Conservation (phyloP, 2,329 filamentous ascomycete species). For the Fusarium anguioides region DNA sequence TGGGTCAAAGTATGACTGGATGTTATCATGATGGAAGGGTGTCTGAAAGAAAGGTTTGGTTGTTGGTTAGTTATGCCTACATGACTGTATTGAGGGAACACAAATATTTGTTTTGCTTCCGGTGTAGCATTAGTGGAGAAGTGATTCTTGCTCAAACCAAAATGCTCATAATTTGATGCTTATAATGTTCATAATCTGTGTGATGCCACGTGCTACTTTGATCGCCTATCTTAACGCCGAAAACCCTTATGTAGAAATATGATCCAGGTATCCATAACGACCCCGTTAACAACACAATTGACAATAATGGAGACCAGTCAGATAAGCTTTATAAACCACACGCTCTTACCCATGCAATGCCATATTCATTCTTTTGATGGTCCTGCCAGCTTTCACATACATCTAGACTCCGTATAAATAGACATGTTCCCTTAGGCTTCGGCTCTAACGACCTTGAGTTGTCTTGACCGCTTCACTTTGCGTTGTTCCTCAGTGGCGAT, state of each 20-base stretch:
- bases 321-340: neutral
- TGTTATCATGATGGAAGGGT: slow-evolving; percentile 28
- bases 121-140: slow-evolving; percentile 8
- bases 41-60: slow-evolving; percentile 15
- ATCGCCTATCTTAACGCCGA: slow-evolving; percentile 17
- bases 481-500: slow-evolving; percentile 60
- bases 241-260: slow-evolving; percentile 14
- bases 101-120: slow-evolving; percentile 9
- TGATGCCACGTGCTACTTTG: slow-evolving; percentile 11
- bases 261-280: slow-evolving; percentile 34
- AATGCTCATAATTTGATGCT: slow-evolving; percentile 29
- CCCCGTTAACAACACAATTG: slow-evolving; percentile 26
- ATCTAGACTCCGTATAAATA: slow-evolving; percentile 5
- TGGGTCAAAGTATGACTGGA: slow-evolving; percentile 5
- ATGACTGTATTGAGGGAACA: neutral
- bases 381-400: neutral
- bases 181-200: slow-evolving; percentile 5
- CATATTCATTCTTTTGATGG: slow-evolving; percentile 6
- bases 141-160: slow-evolving; percentile 9
- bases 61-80: slow-evolving; percentile 9
- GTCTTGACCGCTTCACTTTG: slow-evolving; percentile 56
- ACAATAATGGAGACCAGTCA: slow-evolving; percentile 8
- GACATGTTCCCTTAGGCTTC: slow-evolving; percentile 41
- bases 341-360: slow-evolving; percentile 23
- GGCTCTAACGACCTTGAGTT: slow-evolving; percentile 55